A percentile compares a stretch with the other conserved stretches of the same genome.
Evolutionary conservation across 495 filamentous ascomycete species (phyloP).

Genomic region (Daldinia childiae): DNA sequence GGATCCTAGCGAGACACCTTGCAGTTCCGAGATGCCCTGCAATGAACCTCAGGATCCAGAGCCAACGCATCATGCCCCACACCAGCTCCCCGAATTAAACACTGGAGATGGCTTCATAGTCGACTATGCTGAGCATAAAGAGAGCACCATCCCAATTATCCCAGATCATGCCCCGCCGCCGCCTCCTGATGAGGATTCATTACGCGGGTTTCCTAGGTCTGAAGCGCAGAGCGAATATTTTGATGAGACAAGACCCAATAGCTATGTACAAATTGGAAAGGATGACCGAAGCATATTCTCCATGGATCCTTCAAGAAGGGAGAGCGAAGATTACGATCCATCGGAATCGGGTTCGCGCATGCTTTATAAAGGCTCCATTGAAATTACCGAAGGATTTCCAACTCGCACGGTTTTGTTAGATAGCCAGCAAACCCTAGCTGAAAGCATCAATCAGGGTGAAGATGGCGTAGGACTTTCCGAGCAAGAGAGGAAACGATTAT

Average conservation of each 20-base stretch:
- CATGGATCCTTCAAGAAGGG: slow-evolving; percentile 45
- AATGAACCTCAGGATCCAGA: slow-evolving; percentile 34
- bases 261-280: slow-evolving; percentile 48
- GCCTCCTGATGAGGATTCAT: slow-evolving; percentile 36
- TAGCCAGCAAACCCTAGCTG: slow-evolving; percentile 44
- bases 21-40: slow-evolving; percentile 36
- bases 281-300: slow-evolving; percentile 45
- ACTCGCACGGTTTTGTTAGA: slow-evolving; percentile 33
- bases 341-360: slow-evolving; percentile 49
- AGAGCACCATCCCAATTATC: slow-evolving; percentile 42
- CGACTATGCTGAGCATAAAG: slow-evolving; percentile 40
- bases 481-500: slow-evolving; percentile 58
- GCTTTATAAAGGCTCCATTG: slow-evolving; percentile 48
- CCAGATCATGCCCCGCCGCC: slow-evolving; percentile 52
- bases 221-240: slow-evolving; percentile 50
- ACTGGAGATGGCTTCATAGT: slow-evolving; percentile 48
- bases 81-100: slow-evolving; percentile 52
- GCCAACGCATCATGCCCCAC: slow-evolving; percentile 29
- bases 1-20: slow-evolving; percentile 31
- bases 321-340: slow-evolving; percentile 46
- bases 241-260: slow-evolving; percentile 54
- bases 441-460: slow-evolving; percentile 41
- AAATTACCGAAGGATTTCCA: slow-evolving; percentile 45
- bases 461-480: slow-evolving; percentile 38
- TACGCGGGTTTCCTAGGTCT: slow-evolving; percentile 40